Evolutionary conservation across 352 stramenopile genomes (phyloP).

Genomic region (Globisporangium parvum): DNA sequence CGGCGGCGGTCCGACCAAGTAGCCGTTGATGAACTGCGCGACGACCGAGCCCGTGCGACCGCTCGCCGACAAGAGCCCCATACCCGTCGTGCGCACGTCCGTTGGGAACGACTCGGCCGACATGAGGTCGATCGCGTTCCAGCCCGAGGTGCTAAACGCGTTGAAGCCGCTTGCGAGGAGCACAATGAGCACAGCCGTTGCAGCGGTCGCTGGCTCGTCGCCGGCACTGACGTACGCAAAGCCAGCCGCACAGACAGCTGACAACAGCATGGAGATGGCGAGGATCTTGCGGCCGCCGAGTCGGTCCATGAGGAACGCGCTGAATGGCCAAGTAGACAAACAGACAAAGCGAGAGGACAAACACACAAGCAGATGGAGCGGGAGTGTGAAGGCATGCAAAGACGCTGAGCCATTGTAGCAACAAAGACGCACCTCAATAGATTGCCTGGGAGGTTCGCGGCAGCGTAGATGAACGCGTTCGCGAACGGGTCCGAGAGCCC

Average conservation of each 20-base stretch:
- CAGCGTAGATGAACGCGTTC: constrained; percentile 91
- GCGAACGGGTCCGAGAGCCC: constrained; percentile 85
- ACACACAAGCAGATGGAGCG: not conserved
- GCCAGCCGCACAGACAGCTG: constrained; percentile 49
- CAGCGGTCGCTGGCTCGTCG: constrained; percentile 9
- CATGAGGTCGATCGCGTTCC: constrained; percentile 91
- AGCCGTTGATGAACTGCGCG: constrained; percentile 89
- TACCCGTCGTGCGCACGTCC: constrained; percentile 82
- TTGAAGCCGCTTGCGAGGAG: constrained; percentile 86
- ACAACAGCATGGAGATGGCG: constrained; percentile 66
- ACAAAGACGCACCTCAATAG: constrained; percentile 44
- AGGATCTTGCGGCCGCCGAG: constrained; percentile 66
- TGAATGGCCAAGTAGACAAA: constrained; percentile 12
- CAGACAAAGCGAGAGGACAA: not conserved
- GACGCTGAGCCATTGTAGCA: not conserved
- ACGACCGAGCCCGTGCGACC: constrained; percentile 85
- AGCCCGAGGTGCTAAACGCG: constrained; percentile 85
- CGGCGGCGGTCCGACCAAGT: constrained; percentile 63
- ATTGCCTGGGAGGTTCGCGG: constrained; percentile 89
- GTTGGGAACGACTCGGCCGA: constrained; percentile 90
- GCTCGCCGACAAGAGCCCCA: constrained; percentile 80
- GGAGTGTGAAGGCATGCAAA: not conserved
- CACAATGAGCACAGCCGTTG: constrained; percentile 56
- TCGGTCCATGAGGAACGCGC: constrained; percentile 60
- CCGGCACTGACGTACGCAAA: constrained; percentile 67